These are phyloP conservation scores for Blepharisma stoltei DNA, from an alignment of 73 alveolate species.

Conservation along the genomic window DNA sequence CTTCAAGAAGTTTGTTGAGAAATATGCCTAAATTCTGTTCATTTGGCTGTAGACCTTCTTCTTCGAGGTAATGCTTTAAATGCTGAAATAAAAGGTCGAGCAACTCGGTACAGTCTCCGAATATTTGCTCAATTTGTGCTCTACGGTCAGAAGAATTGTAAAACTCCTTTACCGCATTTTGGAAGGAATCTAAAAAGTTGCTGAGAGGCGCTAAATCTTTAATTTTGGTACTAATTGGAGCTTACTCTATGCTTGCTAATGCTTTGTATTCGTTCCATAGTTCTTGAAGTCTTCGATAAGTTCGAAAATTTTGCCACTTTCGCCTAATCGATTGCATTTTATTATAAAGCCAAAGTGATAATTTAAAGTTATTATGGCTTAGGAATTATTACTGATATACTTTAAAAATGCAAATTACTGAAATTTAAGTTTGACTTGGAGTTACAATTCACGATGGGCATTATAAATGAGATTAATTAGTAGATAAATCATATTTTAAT, in stretches of 20 bases:
- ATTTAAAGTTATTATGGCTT: too few species aligned
- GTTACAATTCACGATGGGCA: too few species aligned
- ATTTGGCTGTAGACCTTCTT: background rate
- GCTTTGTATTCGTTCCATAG: constrained; percentile 16
- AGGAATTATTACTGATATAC: too few species aligned
- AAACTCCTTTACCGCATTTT: background rate
- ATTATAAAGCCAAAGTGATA: too few species aligned
- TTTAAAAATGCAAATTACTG: too few species aligned
- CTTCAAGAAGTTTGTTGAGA: background rate
- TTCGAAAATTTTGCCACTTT: constrained; percentile 23
- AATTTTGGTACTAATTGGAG: background rate
- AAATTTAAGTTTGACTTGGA: too few species aligned
- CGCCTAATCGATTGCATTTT: constrained; percentile 24
- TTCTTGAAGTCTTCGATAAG: constrained; percentile 10
- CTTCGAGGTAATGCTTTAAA: constrained; percentile 9
- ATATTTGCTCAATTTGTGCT: constrained; percentile 4
- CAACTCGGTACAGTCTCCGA: background rate
- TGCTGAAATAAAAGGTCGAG: background rate
- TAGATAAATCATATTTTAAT: too few species aligned
- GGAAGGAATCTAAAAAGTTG: constrained; percentile 10
- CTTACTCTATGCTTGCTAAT: background rate
- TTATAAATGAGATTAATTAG: too few species aligned
- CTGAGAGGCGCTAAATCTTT: background rate
- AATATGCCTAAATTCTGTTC: background rate
- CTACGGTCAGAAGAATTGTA: background rate